Conservation (phyloP, 176 grass and related monocot genomes). For the Carex kokanica region DNA sequence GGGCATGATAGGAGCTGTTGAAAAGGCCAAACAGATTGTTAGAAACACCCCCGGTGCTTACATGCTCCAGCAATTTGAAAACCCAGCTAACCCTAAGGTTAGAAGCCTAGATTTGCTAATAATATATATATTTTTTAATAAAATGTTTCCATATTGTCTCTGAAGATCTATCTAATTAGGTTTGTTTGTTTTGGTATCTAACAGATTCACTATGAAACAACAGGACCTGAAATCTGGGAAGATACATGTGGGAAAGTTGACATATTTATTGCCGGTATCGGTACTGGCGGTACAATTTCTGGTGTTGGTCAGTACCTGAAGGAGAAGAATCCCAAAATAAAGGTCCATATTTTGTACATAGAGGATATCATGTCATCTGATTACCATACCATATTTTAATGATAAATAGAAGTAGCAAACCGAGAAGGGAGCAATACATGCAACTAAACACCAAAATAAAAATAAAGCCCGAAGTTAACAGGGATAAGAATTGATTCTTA, state of each 20-base stretch:
- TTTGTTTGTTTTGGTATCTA: conserved; percentile 21
- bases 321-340: conserved; percentile 84
- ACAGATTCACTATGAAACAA: conserved; percentile 92
- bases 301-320: conserved; percentile 76
- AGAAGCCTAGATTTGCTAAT: neutral
- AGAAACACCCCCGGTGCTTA: conserved; percentile 72
- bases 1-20: conserved; percentile 90
- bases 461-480: neutral
- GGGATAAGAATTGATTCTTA: neutral
- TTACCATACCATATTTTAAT: neutral
- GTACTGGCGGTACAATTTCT: conserved; percentile 93
- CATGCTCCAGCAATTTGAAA: conserved; percentile 97
- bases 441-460: neutral
- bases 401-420: neutral
- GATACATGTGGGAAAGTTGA: conserved; percentile 91
- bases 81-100: conserved; percentile 95
- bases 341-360: conserved; percentile 42
- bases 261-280: conserved; percentile 89
- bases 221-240: conserved; percentile 97
- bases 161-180: neutral
- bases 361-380: neutral
- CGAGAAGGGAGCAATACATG: neutral
- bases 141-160: neutral
- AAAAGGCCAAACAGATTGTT: conserved; percentile 86
- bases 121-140: neutral